A percentile compares a stretch with the other conserved stretches of the same genome.
Evolutionary conservation across 179 eudicot species (phyloP).

Genomic region (Monotropa hypopitys): DNA sequence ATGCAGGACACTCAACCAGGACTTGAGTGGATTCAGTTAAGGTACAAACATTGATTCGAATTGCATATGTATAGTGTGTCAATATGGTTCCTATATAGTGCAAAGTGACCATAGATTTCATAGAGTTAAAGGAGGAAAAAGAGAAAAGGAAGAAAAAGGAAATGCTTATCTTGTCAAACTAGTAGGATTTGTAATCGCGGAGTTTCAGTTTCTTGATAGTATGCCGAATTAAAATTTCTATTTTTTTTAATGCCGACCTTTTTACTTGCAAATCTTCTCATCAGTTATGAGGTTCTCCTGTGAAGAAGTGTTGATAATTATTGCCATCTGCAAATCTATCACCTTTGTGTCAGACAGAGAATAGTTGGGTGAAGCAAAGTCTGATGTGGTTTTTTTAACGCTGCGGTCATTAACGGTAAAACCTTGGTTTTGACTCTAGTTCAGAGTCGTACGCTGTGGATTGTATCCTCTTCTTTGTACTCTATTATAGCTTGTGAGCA

Average conservation of each 20-base stretch:
- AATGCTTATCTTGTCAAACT: not conserved
- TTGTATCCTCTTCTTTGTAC: not conserved
- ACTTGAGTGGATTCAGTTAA: slow-evolving; percentile 12
- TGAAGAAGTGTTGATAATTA: not conserved
- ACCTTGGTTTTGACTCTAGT: not conserved
- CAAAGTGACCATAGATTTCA: not conserved
- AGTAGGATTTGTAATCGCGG: not conserved
- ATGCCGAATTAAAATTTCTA: not conserved
- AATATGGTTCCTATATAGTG: not conserved
- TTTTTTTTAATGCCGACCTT: not conserved
- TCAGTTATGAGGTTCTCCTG: not conserved
- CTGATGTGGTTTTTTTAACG: not conserved
- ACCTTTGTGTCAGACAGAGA: not conserved
- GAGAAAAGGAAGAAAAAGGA: not conserved
- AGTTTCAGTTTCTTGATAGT: not conserved
- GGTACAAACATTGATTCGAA: not conserved
- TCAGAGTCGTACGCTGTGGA: not conserved
- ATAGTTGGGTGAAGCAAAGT: not conserved
- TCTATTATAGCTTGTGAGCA: not conserved
- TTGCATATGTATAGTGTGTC: not conserved
- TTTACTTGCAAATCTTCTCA: not conserved
- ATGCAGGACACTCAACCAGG: slow-evolving; percentile 31
- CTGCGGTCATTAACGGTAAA: not conserved
- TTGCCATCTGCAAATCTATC: not conserved
- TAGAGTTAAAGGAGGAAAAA: not conserved